Conservation (phyloP, 441 rosid species). For the Euphorbia corollata region DNA sequence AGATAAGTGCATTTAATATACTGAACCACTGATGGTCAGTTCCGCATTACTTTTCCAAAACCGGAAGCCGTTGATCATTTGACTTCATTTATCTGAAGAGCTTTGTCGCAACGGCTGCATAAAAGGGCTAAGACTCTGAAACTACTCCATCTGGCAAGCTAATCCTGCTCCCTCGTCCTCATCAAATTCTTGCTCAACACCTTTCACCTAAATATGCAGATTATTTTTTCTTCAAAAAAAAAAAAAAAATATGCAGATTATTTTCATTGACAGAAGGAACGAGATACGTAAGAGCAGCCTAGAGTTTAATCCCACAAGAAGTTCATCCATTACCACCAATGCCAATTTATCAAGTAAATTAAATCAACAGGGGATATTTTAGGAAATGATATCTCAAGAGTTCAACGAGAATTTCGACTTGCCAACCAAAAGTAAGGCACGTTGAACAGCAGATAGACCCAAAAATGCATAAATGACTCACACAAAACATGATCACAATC, state of each 20-base stretch:
- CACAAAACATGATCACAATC: not conserved
- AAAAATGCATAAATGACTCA: not conserved
- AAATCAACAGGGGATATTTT: not conserved
- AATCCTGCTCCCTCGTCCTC: slow-evolving; percentile 52
- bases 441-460: not conserved
- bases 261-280: slow-evolving; percentile 12
- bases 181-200: slow-evolving; percentile 79
- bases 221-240: no score
- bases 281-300: not conserved
- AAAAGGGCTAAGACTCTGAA: not conserved
- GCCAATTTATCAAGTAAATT: slow-evolving; percentile 3
- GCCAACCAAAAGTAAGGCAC: not conserved
- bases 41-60: no score
- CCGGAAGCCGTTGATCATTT: no score
- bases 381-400: not conserved
- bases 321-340: slow-evolving; percentile 1
- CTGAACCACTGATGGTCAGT: no score
- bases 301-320: not conserved
- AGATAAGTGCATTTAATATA: no score
- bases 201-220: slow-evolving; percentile 54
- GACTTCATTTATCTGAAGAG: no score
- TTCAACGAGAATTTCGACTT: no score
- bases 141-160: slow-evolving; percentile 51
- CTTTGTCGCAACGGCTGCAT: no score
- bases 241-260: slow-evolving; percentile 23